These are phyloP conservation scores for Epichloe amarillans DNA, from an alignment of 2,329 filamentous ascomycete genomes.

Conservation along the genomic window DNA sequence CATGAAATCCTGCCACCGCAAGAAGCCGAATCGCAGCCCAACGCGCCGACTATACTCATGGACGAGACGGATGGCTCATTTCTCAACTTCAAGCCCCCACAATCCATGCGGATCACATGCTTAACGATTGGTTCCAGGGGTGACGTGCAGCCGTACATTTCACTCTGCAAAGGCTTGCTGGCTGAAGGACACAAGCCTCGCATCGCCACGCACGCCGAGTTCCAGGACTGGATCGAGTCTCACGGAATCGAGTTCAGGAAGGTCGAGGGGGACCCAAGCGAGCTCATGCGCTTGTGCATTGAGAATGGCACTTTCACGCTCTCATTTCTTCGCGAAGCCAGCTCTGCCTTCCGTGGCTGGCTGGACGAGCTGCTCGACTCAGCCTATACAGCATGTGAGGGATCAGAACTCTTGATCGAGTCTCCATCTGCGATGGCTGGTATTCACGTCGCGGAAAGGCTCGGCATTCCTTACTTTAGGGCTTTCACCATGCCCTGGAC, in stretches of 20 bases:
- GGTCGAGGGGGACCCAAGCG: conserved; percentile 81
- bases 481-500: conserved; percentile 99
- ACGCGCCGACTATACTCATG: conserved; percentile 66
- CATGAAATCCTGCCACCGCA: conserved; percentile 38
- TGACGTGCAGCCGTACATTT: conserved; percentile 96
- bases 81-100: conserved; percentile 75
- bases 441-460: conserved; percentile 90
- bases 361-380: conserved; percentile 76
- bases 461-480: conserved; percentile 88
- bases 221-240: conserved; percentile 76
- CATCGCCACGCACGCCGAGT: conserved; percentile 88
- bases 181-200: conserved; percentile 75
- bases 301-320: conserved; percentile 96
- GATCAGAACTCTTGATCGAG: conserved; percentile 82
- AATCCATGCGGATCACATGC: conserved; percentile 75
- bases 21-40: conserved; percentile 31
- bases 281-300: conserved; percentile 91
- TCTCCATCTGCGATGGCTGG: conserved; percentile 94
- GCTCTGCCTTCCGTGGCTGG: conserved; percentile 83
- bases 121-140: conserved; percentile 91
- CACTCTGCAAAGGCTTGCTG: conserved; percentile 78
- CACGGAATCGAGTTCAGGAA: conserved; percentile 88
- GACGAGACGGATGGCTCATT: conserved; percentile 83
- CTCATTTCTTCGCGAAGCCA: conserved; percentile 79
- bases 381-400: conserved; percentile 73